Percentiles rank a stretch among this genome's conserved stretches.
Evolutionary conservation across 2,329 filamentous ascomycete genomes (phyloP).

Genomic region (Colletotrichum aenigma): DNA sequence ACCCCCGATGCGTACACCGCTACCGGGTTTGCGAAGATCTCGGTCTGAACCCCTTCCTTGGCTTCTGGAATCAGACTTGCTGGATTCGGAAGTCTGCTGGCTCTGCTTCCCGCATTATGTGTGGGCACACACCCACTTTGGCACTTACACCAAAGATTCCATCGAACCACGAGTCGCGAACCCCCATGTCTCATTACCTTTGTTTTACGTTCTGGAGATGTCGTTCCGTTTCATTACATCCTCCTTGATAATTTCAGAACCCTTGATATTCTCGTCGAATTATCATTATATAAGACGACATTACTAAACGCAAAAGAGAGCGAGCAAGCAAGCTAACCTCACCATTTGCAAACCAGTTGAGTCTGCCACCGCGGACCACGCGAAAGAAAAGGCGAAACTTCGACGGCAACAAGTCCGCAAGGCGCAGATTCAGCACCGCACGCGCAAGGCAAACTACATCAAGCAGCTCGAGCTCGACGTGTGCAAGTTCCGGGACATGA

Average conservation of each 20-base stretch:
- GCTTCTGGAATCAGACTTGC: slow-evolving; percentile 10
- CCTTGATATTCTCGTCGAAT: background rate
- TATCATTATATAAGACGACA: background rate
- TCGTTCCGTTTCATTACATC: background rate
- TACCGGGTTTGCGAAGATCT: background rate
- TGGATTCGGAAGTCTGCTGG: background rate
- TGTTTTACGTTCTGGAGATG: background rate
- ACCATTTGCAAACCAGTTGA: background rate
- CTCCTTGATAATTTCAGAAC: background rate
- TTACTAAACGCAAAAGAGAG: background rate
- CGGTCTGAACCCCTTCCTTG: background rate
- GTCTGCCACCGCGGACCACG: background rate
- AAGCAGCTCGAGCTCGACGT: slow-evolving; percentile 59
- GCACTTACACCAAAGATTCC: background rate
- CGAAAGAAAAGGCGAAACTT: slow-evolving; percentile 45
- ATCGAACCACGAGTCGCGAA: background rate
- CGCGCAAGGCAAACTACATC: slow-evolving; percentile 60
- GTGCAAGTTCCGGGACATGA: slow-evolving; percentile 49
- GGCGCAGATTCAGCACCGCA: slow-evolving; percentile 60
- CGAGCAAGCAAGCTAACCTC: background rate
- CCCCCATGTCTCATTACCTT: background rate
- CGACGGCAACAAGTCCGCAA: slow-evolving; percentile 57
- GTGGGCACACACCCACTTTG: background rate
- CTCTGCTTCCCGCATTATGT: background rate
- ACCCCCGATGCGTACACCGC: slow-evolving; percentile 4